These are phyloP conservation scores for Lachnellula subtilissima DNA, from an alignment of 2,329 filamentous ascomycete genomes.

Conservation along the genomic window DNA sequence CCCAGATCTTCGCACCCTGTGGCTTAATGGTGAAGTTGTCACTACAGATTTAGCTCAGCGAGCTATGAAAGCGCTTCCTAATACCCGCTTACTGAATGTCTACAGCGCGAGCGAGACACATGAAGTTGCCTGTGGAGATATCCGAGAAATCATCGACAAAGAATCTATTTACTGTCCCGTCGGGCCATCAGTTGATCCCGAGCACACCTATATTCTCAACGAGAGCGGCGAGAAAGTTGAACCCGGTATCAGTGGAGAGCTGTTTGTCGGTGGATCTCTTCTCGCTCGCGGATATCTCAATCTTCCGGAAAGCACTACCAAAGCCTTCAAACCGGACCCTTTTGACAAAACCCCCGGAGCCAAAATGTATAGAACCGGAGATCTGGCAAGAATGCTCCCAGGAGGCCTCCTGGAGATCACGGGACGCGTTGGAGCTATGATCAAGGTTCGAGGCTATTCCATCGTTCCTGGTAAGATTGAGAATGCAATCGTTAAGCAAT, in stretches of 20 bases:
- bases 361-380: constrained; percentile 78
- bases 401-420: constrained; percentile 81
- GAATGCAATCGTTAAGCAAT: constrained; percentile 62
- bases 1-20: constrained; percentile 63
- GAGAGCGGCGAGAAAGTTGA: constrained; percentile 62
- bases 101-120: constrained; percentile 76
- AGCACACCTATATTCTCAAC: constrained; percentile 68
- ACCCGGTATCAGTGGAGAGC: constrained; percentile 61
- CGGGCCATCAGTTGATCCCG: constrained; percentile 62
- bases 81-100: constrained; percentile 67
- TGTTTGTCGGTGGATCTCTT: constrained; percentile 70
- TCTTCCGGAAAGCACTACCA: constrained; percentile 69
- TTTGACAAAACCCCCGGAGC: constrained; percentile 56
- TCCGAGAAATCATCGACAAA: constrained; percentile 61
- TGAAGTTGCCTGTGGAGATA: constrained; percentile 62
- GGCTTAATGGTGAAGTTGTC: constrained; percentile 80
- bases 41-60: constrained; percentile 70
- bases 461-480: constrained; percentile 78
- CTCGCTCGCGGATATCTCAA: constrained; percentile 76
- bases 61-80: constrained; percentile 56
- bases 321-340: constrained; percentile 63
- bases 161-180: constrained; percentile 67
- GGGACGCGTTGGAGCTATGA: constrained; percentile 80
- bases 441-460: constrained; percentile 82
- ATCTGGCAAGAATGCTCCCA: constrained; percentile 75